Percentiles rank a stretch among this genome's conserved stretches.
These are phyloP conservation scores for Cronartium ribicola DNA, from an alignment of 1,284 basidiomycete genomes.

Conservation along the genomic window DNA sequence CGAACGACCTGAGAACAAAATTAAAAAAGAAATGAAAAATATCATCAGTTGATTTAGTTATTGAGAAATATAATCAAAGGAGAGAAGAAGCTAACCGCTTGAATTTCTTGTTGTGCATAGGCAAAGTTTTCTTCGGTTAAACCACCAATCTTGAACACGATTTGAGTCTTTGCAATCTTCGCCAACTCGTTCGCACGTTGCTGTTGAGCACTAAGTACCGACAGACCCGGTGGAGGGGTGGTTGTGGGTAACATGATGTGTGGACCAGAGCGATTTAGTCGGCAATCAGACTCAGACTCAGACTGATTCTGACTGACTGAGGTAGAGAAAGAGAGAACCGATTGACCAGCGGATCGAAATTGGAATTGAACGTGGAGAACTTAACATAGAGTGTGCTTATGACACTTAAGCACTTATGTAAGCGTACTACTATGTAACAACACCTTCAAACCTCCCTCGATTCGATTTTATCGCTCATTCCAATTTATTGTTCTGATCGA, in stretches of 20 bases:
- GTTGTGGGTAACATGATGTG: constrained; percentile 18
- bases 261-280: no score
- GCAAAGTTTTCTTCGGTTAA: constrained; percentile 41
- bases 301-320: background rate
- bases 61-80: background rate
- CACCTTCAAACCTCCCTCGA: no score
- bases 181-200: constrained; percentile 38
- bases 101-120: constrained; percentile 40
- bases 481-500: no score
- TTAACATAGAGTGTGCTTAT: no score
- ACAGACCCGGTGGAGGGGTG: constrained; percentile 24
- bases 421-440: no score
- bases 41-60: background rate
- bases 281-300: no score
- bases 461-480: no score
- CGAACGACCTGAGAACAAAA: constrained; percentile 68
- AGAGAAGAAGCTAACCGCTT: constrained; percentile 16
- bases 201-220: constrained; percentile 31
- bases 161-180: constrained; percentile 40
- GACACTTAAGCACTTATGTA: no score
- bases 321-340: background rate
- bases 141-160: constrained; percentile 40
- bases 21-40: background rate
- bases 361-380: no score
- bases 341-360: background rate